phyloP scores from a whole-genome alignment of 129 eudicot genomes.

The sunflower (Helianthus annuus) region DNA sequence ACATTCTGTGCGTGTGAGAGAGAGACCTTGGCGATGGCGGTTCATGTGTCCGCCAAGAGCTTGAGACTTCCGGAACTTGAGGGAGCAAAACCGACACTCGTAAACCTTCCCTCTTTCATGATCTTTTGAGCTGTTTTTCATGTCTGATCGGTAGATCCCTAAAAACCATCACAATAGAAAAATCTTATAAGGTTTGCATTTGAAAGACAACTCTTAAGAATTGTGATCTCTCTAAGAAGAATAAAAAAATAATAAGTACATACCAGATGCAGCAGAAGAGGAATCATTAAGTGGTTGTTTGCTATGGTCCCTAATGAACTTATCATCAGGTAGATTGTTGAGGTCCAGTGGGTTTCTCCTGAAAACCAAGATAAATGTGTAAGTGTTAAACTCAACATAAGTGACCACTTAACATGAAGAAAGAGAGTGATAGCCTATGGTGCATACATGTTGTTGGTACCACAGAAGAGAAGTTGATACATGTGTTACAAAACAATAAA shows the following conservation, averaged over 20 bases:
- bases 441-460: no score
- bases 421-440: no score
- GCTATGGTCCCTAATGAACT: conserved; percentile 51
- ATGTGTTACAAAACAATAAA: no score
- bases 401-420: no score
- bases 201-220: no score
- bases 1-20: neutral
- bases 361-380: conserved; percentile 31
- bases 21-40: conserved; percentile 97
- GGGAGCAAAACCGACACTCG: conserved; percentile 98
- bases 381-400: neutral
- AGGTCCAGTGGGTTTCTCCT: conserved; percentile 85
- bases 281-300: conserved; percentile 54
- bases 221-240: no score
- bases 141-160: no score
- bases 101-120: no score
- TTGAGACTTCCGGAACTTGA: conserved; percentile 97
- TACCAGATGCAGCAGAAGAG: conserved; percentile 55
- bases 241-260: neutral
- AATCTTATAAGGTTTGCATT: no score
- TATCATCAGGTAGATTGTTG: conserved; percentile 84
- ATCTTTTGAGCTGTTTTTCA: no score
- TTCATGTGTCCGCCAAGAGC: conserved; percentile 99
- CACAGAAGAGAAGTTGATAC: no score
- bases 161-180: no score